Evolutionary conservation across 306 rosid genomes (phyloP).

Genomic region (Gleditsia sinensis): DNA sequence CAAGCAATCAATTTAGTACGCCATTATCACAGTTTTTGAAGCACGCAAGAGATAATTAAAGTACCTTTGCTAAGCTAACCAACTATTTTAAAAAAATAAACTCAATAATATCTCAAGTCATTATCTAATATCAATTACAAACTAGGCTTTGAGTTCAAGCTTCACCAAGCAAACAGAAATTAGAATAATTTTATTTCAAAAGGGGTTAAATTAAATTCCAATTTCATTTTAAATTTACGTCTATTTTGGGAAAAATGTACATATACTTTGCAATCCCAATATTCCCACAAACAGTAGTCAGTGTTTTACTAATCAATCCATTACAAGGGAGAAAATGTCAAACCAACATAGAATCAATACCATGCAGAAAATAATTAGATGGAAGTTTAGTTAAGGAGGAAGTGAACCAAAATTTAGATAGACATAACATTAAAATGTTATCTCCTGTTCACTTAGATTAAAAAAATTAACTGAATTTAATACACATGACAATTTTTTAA

Average conservation of each 20-base stretch:
- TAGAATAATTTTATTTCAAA: no score
- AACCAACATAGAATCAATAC: neutral
- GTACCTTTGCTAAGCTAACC: neutral
- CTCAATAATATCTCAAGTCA: neutral
- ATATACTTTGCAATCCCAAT: neutral
- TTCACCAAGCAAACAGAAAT: no score
- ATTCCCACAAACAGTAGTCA: neutral
- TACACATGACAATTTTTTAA: no score
- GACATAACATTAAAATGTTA: no score
- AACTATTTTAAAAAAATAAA: neutral
- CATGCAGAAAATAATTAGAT: neutral
- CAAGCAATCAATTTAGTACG: neutral
- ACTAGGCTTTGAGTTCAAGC: neutral
- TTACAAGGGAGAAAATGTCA: neutral
- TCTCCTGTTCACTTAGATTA: no score
- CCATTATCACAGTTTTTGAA: neutral
- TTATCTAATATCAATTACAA: neutral
- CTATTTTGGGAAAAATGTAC: neutral
- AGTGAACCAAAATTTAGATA: no score
- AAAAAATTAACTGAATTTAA: no score
- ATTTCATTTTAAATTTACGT: no score
- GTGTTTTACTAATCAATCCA: neutral
- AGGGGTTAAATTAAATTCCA: neutral
- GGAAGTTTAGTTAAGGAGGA: neutral
- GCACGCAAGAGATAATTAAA: no score